A percentile compares a stretch with the other conserved stretches of the same genome.
Evolutionary conservation across 345 rosid species (phyloP).

Genomic region (Eucalyptus cladocalyx): DNA sequence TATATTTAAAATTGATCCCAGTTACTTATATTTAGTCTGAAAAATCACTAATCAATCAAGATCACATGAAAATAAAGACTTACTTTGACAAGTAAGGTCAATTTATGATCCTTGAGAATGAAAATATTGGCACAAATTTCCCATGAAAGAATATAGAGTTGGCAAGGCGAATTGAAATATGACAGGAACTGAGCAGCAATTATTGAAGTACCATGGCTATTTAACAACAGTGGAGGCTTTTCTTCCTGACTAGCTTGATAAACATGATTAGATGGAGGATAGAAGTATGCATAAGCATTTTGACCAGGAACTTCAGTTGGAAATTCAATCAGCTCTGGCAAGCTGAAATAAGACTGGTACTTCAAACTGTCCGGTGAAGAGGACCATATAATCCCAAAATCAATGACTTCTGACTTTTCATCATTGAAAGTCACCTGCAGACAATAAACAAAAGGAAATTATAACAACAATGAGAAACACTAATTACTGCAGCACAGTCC

Average conservation of each 20-base stretch:
- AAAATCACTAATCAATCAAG: not conserved
- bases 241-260: constrained; percentile 58
- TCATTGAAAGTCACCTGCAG: constrained; percentile 70
- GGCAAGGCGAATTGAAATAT: not conserved
- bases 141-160: not conserved
- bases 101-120: not conserved
- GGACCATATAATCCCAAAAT: constrained; percentile 73
- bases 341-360: constrained; percentile 58
- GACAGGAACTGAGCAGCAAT: not conserved
- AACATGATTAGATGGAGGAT: constrained; percentile 67
- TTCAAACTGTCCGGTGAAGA: constrained; percentile 66
- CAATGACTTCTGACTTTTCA: constrained; percentile 20
- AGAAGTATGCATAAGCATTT: constrained; percentile 79
- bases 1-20: not conserved
- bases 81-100: not conserved
- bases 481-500: not conserved
- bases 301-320: constrained; percentile 83
- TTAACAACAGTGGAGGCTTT: constrained; percentile 75
- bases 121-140: not conserved
- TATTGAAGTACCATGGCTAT: constrained; percentile 73
- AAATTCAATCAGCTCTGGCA: constrained; percentile 83
- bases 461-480: not conserved
- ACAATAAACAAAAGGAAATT: not conserved
- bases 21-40: not conserved
- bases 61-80: not conserved